Evolutionary conservation across 2,329 filamentous ascomycete genomes (phyloP), one percentile per base, ranked within the genome.

Genomic region (Nothomitra cinnamomea): DNA sequence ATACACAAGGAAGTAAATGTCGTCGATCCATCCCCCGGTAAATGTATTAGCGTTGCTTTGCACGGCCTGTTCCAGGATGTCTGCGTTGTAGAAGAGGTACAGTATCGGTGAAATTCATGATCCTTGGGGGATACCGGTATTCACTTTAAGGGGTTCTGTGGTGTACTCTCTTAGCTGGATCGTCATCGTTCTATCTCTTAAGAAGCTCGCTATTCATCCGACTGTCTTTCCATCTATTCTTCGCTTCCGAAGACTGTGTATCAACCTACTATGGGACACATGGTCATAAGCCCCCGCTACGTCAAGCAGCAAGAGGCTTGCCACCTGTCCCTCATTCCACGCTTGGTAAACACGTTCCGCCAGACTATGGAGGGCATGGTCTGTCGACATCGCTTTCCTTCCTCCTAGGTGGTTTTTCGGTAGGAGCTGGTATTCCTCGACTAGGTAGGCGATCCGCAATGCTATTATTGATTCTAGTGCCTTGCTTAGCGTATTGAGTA

Each of bases 31-130:
- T 15, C 7, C 7, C 15, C 35, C 35, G 7, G 35, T 38, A 15
- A 15, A 7, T 15, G 35, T 38, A 38, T 38, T 15, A 7, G 35
- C 35, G 15, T 38, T 38, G 15, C 15, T 38, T 38, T 38, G 35
- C 15, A 15, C 7, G 7, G 35, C 35, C 7, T 38, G 7, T 15
- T 38, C 35, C 35, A 38, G 35, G 15, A 7, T 7, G 42, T 62
- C 58, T 28, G 57, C 57, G 32, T 63, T 62, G 32, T 61, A 64
- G 53, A 64, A 56, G 10, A 63, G 56, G 52, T 59, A 64, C 24
- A 62, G 59, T 24, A 64, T 61, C 3, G 57, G 61, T 1, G 58
- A 63, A 1, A 62, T 24, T 8, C 56, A 57, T 0, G 58, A 63
- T 10, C 59, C 59, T 53, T 63, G 40, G 56, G 3, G 58, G 6